Evolutionary conservation across 805 yeast species (phyloP).

Genomic region (Priceomyces medius): DNA sequence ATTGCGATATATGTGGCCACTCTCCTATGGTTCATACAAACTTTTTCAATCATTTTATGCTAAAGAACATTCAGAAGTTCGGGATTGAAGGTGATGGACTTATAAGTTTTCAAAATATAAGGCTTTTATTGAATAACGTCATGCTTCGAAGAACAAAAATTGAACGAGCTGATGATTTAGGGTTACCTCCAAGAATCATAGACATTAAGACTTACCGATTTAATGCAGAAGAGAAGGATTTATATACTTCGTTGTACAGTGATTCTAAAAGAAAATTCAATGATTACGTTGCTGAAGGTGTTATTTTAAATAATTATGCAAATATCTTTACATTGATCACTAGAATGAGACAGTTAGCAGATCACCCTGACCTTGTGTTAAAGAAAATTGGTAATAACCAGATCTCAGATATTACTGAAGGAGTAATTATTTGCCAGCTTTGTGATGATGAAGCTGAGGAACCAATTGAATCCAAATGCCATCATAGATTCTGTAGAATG

Average conservation of each 20-base stretch:
- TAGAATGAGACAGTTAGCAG: conserved; percentile 96
- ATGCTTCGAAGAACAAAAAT: conserved; percentile 94
- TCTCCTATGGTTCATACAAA: conserved; percentile 93
- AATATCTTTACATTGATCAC: conserved; percentile 94
- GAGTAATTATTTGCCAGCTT: conserved; percentile 75
- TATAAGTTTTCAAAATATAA: conserved; percentile 73
- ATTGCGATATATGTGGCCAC: conserved; percentile 86
- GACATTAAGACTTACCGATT: conserved; percentile 83
- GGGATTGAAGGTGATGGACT: conserved; percentile 82
- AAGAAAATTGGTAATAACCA: conserved; percentile 54
- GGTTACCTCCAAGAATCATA: conserved; percentile 93
- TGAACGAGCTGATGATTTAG: conserved; percentile 96
- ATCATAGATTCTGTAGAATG: conserved; percentile 88
- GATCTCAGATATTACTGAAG: conserved; percentile 42
- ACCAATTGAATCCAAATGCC: conserved; percentile 92
- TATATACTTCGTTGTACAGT: conserved; percentile 82
- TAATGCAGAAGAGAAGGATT: conserved; percentile 92
- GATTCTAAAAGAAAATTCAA: conserved; percentile 86
- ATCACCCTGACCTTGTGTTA: conserved; percentile 94
- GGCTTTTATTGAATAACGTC: conserved; percentile 68
- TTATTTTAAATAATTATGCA: conserved; percentile 93
- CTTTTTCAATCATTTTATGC: conserved; percentile 92
- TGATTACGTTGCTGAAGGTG: conserved; percentile 94
- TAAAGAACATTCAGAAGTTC: conserved; percentile 86
- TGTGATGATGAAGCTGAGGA: conserved; percentile 99